Evolutionary conservation across 1,139 yeast species (phyloP).

Genomic region (Lodderomyces theae): DNA sequence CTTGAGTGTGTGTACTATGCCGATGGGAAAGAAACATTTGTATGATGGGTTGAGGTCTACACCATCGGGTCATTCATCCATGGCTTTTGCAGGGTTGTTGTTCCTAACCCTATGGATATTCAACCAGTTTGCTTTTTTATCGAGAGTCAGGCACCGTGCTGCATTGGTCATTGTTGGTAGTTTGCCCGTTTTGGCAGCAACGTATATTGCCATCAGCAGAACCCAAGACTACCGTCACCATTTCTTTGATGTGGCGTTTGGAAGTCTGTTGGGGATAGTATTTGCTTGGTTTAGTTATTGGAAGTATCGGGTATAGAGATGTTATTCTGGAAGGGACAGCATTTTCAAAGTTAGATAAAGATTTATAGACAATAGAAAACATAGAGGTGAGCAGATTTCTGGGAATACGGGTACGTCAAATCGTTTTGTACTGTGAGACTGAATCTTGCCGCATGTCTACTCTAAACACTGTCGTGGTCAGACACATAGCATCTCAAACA

Average conservation of each 20-base stretch:
- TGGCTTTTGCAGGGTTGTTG: slow-evolving; percentile 37
- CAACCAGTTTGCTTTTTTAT: slow-evolving; percentile 31
- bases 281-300: slow-evolving; percentile 36
- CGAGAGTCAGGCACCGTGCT: background rate
- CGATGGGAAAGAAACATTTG: slow-evolving; percentile 28
- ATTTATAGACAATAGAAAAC: too few relatives aligned
- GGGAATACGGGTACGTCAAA: too few relatives aligned
- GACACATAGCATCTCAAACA: too few relatives aligned
- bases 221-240: slow-evolving; percentile 47
- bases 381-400: too few relatives aligned
- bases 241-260: slow-evolving; percentile 37
- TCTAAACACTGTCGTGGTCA: too few relatives aligned
- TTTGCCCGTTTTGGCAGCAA: slow-evolving; percentile 31
- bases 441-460: too few relatives aligned
- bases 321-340: too few relatives aligned
- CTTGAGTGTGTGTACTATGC: slow-evolving; percentile 40
- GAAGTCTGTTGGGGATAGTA: slow-evolving; percentile 31
- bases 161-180: slow-evolving; percentile 15
- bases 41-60: slow-evolving; percentile 46
- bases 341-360: background rate
- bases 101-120: slow-evolving; percentile 40
- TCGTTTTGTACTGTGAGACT: too few relatives aligned
- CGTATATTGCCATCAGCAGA: slow-evolving; percentile 37
- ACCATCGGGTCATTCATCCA: slow-evolving; percentile 46
- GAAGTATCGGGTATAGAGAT: slow-evolving; percentile 18